Evolutionary conservation across 73 alveolate genomes (phyloP), one percentile per base, ranked within the genome.

Genomic region (Paraurostyla sp.): DNA sequence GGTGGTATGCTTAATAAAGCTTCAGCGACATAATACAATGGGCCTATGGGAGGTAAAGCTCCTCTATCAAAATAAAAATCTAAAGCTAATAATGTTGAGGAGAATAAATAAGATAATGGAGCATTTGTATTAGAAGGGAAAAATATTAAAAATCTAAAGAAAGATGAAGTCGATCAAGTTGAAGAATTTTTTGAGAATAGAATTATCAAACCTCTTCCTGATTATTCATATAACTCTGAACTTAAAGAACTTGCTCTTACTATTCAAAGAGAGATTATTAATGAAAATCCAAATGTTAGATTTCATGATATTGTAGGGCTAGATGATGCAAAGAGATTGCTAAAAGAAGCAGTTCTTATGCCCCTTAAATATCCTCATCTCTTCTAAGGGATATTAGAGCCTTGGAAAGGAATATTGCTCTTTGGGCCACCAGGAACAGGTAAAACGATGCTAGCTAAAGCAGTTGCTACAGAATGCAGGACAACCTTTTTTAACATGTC

Each of bases 371-470:
- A 97, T 86, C 99, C 99, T 11, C 98, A 94, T 54, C 92, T 97
- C 86, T 98, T 98, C 85, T 92, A 99, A 51, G 99, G 99, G 20
- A 71, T 97, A 42, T 85, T 97, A 48, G 99, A 97, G 54, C 99
- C 99, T 35, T 98, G 99, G 99, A 96, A 97, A 83, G 99, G 99
- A 11, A 96, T 98, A 13, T 91, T 97, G 48, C 93, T 98, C 54
- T 98, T 97, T 86, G 99, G 99, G 22, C 99, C 99, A 20, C 99
- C 99, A 0, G 99, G 99, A 0, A 98, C 99, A 50, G 99, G 99
- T 45, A 98, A 98, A 92, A 97, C 99, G 0, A 92, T 97, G 97
- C 94, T 98, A 27, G 99, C 99, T 52, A 98, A 98, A 85, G 99
- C 99, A 3, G 99, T 98, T 0, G 99, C 99, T 11, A 96, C 99